Evolutionary conservation across 768 basidiomycete species (phyloP).

Genomic region (Trametes punicea): DNA sequence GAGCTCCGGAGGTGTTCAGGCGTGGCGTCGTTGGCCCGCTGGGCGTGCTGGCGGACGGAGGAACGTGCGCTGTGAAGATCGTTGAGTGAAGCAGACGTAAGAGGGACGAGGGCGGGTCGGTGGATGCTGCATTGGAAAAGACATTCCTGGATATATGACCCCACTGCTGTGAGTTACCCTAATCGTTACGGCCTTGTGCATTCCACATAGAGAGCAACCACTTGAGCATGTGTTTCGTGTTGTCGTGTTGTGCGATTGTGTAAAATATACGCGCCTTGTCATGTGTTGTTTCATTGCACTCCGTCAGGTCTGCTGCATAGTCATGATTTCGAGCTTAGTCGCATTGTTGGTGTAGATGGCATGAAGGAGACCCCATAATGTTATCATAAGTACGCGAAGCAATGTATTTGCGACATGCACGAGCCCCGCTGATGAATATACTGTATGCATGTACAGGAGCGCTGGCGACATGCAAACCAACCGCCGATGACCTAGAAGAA

Average conservation of each 20-base stretch:
- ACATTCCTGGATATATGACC: conserved; percentile 2
- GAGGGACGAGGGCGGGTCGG: neutral
- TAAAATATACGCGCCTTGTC: no score
- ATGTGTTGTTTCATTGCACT: no score
- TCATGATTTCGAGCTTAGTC: no score
- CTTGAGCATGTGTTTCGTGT: neutral
- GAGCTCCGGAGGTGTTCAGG: conserved; percentile 49
- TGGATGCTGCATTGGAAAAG: conserved; percentile 4
- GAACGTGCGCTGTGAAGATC: conserved; percentile 33
- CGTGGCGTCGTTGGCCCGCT: conserved; percentile 24
- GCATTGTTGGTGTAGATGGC: no score
- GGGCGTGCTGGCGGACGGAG: conserved; percentile 30
- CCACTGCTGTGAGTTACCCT: conserved; percentile 5
- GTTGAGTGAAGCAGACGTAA: conserved; percentile 12
- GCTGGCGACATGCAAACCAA: neutral
- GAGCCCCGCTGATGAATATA: neutral
- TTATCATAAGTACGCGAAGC: no score
- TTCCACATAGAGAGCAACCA: neutral
- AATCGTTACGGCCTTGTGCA: neutral
- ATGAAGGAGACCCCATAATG: no score
- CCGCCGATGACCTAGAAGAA: conserved; percentile 40
- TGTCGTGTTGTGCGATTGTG: neutral
- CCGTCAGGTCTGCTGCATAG: no score
- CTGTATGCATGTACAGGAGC: neutral
- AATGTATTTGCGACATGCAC: no score